Evolutionary conservation across 2,329 filamentous ascomycete species (phyloP).

Genomic region (Sporothrix dimorphospora): DNA sequence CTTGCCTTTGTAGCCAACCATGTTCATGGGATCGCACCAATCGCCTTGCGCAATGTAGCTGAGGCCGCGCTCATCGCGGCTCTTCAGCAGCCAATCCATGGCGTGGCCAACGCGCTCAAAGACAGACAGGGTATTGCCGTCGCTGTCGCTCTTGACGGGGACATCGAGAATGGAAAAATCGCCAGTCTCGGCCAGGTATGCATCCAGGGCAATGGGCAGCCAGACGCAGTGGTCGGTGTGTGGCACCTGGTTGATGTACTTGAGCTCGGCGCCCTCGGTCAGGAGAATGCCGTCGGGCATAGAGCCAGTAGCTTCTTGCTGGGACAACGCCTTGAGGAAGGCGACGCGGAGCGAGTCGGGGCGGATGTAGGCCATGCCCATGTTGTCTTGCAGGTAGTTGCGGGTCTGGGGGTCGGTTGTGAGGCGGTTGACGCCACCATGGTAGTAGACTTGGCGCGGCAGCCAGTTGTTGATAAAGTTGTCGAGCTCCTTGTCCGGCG

Average conservation of each 20-base stretch:
- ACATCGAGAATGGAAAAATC: constrained; percentile 56
- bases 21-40: constrained; percentile 66
- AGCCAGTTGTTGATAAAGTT: constrained; percentile 64
- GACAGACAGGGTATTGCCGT: constrained; percentile 53
- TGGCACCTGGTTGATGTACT: constrained; percentile 65
- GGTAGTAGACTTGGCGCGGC: constrained; percentile 60
- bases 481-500: constrained; percentile 57
- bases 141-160: constrained; percentile 48
- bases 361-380: constrained; percentile 63
- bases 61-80: constrained; percentile 56
- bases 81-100: constrained; percentile 58
- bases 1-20: constrained; percentile 62
- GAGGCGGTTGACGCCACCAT: constrained; percentile 61
- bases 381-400: constrained; percentile 63
- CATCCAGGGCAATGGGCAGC: constrained; percentile 58
- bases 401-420: constrained; percentile 63
- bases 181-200: constrained; percentile 58
- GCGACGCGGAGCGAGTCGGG: constrained; percentile 53
- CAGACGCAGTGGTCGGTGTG: constrained; percentile 64
- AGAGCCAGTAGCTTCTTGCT: constrained; percentile 58
- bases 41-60: constrained; percentile 63
- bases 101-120: constrained; percentile 59
- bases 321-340: constrained; percentile 53
- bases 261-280: constrained; percentile 57
- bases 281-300: constrained; percentile 63